These are phyloP conservation scores for Phytophthora fragariae DNA, from an alignment of 352 stramenopile species.

Conservation along the genomic window DNA sequence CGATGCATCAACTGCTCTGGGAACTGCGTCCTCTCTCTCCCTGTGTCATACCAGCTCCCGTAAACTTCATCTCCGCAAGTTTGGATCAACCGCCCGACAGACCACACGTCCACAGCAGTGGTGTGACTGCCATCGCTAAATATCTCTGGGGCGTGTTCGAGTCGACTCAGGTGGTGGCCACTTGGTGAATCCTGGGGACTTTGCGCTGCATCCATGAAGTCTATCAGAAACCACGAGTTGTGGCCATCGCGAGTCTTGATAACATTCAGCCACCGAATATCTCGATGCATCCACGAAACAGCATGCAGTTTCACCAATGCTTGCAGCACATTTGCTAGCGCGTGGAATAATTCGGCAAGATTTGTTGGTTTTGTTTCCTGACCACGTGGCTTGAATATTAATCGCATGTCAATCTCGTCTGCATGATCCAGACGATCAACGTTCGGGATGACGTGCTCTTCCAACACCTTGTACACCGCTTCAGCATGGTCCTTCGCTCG, in stretches of 20 bases:
- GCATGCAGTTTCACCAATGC: slow-evolving; percentile 32
- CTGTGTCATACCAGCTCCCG: slow-evolving; percentile 22
- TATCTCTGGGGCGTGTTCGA: slow-evolving; percentile 32
- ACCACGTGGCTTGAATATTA: slow-evolving; percentile 32
- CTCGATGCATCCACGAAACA: slow-evolving; percentile 38
- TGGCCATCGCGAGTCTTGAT: slow-evolving; percentile 26
- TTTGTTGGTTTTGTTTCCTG: slow-evolving; percentile 24
- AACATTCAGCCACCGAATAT: slow-evolving; percentile 39
- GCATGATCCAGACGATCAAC: slow-evolving; percentile 26
- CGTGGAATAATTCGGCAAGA: slow-evolving; percentile 26
- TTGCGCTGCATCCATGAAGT: slow-evolving; percentile 32
- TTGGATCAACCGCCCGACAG: slow-evolving; percentile 26
- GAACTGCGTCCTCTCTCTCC: slow-evolving; percentile 21
- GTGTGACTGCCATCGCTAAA: slow-evolving; percentile 20
- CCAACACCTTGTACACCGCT: slow-evolving; percentile 37
- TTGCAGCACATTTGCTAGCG: slow-evolving; percentile 24
- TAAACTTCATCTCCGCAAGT: slow-evolving; percentile 13
- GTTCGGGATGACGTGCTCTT: slow-evolving; percentile 32
- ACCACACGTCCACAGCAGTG: slow-evolving; percentile 32
- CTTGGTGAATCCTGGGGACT: slow-evolving; percentile 28
- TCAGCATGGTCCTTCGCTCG: slow-evolving; percentile 11
- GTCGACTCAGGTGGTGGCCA: slow-evolving; percentile 13
- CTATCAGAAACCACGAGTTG: slow-evolving; percentile 33
- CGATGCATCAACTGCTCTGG: slow-evolving; percentile 21
- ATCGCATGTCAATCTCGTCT: slow-evolving; percentile 11